A percentile compares a stretch with the other conserved stretches of the same genome.
These are phyloP conservation scores for Ogataea pignaliae DNA, from an alignment of 805 yeast genomes.

Conservation along the genomic window DNA sequence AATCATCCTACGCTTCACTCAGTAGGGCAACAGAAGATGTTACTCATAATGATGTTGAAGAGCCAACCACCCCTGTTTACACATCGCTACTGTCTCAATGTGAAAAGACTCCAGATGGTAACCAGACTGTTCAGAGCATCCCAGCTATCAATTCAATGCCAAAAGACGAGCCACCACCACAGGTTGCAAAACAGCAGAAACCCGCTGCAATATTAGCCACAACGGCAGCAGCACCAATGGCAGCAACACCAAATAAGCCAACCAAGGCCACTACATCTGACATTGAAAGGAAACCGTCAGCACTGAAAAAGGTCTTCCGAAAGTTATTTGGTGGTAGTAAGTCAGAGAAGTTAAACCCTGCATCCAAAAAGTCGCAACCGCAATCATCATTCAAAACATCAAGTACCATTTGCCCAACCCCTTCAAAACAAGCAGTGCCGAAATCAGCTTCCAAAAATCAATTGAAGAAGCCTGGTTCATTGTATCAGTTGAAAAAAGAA, in stretches of 20 bases:
- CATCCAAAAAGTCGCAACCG: no score
- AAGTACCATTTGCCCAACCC: neutral
- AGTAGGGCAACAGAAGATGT: neutral
- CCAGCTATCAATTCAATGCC: neutral
- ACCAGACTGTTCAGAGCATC: no score
- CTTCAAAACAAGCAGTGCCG: neutral
- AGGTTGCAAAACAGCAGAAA: constrained; percentile 23
- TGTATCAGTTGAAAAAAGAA: constrained; percentile 1
- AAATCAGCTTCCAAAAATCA: neutral
- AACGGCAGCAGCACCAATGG: no score
- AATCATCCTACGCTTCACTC: neutral
- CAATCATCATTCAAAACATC: neutral
- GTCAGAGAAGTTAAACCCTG: neutral
- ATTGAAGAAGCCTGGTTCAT: no score
- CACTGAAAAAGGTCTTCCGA: constrained; percentile 2
- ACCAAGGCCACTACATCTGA: neutral
- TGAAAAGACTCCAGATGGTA: no score
- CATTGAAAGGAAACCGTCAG: constrained; percentile 5
- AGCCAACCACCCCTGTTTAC: neutral
- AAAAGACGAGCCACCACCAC: neutral
- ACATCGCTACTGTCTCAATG: no score
- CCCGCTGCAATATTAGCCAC: constrained; percentile 32
- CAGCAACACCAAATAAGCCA: neutral
- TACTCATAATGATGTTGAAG: neutral
- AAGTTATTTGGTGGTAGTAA: constrained; percentile 5